A percentile compares a stretch with the other conserved stretches of the same genome.
Evolutionary conservation across 148 eudicot species (phyloP).

Genomic region (Vaccinium vitisidaea): DNA sequence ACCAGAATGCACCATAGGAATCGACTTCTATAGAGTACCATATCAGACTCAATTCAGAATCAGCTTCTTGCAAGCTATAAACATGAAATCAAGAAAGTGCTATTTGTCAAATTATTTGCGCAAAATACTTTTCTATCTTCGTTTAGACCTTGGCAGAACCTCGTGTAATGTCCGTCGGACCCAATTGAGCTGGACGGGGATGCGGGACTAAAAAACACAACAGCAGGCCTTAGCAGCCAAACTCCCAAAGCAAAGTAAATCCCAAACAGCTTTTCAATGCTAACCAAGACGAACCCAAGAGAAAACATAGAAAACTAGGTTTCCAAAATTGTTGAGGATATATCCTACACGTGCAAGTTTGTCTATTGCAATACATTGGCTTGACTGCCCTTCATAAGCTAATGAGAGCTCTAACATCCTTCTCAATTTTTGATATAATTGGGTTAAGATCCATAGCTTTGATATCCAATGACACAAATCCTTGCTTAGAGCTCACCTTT

Average conservation of each 20-base stretch:
- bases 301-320: background rate
- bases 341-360: background rate
- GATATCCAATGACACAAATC: background rate
- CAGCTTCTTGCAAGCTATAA: background rate
- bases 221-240: too few relatives aligned
- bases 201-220: background rate
- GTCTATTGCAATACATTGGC: background rate
- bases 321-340: background rate
- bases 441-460: background rate
- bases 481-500: background rate
- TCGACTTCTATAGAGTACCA: background rate
- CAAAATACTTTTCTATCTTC: background rate
- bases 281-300: background rate
- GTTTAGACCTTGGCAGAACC: background rate
- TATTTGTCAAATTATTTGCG: background rate
- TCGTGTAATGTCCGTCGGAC: background rate
- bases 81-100: background rate
- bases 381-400: background rate
- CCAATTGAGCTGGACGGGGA: background rate
- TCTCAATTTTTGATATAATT: background rate
- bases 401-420: background rate
- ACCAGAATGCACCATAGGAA: background rate
- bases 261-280: too few relatives aligned
- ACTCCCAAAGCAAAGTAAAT: too few relatives aligned
- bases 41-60: background rate